Percentiles rank a stretch among this genome's conserved stretches.
Conservation (phyloP, 768 basidiomycete genomes). For the Mrakia blollopis region DNA sequence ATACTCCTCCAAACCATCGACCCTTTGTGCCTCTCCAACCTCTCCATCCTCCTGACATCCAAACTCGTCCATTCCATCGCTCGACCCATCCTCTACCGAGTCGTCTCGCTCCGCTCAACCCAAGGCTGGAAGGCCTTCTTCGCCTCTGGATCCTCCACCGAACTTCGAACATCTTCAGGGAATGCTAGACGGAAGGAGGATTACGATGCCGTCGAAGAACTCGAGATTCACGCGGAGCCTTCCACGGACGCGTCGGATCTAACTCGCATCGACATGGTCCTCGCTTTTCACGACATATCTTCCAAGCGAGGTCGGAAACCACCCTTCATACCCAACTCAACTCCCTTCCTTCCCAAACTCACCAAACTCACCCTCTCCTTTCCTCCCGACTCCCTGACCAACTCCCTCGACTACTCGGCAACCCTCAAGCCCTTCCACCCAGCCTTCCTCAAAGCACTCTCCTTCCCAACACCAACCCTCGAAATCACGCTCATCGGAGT, state of each 20-base stretch:
- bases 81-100: slow-evolving; percentile 4
- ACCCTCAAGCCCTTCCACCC: neutral
- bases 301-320: neutral
- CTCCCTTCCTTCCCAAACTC: neutral
- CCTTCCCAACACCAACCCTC: neutral
- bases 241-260: neutral
- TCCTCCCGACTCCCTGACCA: neutral
- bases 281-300: neutral
- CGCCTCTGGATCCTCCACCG: neutral
- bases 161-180: too few relatives aligned
- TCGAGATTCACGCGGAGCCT: neutral
- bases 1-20: slow-evolving; percentile 3
- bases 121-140: slow-evolving; percentile 12
- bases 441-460: neutral
- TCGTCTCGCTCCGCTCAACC: slow-evolving; percentile 11
- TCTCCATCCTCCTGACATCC: slow-evolving; percentile 9
- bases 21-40: neutral
- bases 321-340: neutral
- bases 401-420: too few relatives aligned
- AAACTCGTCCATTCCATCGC: neutral
- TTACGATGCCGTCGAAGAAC: neutral
- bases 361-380: neutral
- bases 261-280: neutral
- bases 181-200: neutral
- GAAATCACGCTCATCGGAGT: neutral